Percentiles rank a stretch among this genome's conserved stretches.
Evolutionary conservation across 345 rosid genomes (phyloP).

Genomic region (Brassica nigra): DNA sequence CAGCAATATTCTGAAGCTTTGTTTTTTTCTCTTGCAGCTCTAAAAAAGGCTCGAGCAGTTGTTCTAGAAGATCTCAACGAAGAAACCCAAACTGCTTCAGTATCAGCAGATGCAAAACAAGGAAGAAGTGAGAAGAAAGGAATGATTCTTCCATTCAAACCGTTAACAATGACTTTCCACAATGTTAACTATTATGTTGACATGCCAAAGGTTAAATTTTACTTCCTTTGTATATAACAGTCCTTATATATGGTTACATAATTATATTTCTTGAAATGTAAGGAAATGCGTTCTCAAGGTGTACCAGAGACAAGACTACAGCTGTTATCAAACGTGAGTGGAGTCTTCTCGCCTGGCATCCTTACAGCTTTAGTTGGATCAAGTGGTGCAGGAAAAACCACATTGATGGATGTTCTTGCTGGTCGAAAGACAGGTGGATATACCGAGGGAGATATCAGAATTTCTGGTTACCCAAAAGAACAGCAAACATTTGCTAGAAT

Average conservation of each 20-base stretch:
- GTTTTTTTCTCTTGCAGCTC: slow-evolving; percentile 50
- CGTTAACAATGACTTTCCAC: slow-evolving; percentile 86
- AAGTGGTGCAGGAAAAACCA: slow-evolving; percentile 97
- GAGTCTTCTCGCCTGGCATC: slow-evolving; percentile 92
- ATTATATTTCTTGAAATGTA: slow-evolving; percentile 8
- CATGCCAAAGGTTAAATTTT: slow-evolving; percentile 69
- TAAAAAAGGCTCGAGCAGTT: slow-evolving; percentile 52
- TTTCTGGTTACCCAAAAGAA: slow-evolving; percentile 78
- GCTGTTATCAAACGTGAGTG: slow-evolving; percentile 75
- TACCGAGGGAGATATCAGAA: slow-evolving; percentile 77
- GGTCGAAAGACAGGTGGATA: slow-evolving; percentile 97
- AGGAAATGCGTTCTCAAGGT: slow-evolving; percentile 82
- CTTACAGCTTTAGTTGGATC: slow-evolving; percentile 96
- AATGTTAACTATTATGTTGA: slow-evolving; percentile 91
- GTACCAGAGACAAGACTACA: slow-evolving; percentile 70
- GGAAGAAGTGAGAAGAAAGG: slow-evolving; percentile 59
- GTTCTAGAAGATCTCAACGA: slow-evolving; percentile 47
- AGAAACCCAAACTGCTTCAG: slow-evolving; percentile 31
- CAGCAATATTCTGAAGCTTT: slow-evolving; percentile 9
- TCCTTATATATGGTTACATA: neutral
- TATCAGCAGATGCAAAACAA: neutral
- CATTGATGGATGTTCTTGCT: slow-evolving; percentile 95
- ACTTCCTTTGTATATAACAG: neutral
- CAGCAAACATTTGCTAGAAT: slow-evolving; percentile 87
- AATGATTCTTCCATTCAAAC: slow-evolving; percentile 95